These are phyloP conservation scores for Malassezia arunalokei DNA, from an alignment of 1,284 basidiomycete species.

Conservation along the genomic window DNA sequence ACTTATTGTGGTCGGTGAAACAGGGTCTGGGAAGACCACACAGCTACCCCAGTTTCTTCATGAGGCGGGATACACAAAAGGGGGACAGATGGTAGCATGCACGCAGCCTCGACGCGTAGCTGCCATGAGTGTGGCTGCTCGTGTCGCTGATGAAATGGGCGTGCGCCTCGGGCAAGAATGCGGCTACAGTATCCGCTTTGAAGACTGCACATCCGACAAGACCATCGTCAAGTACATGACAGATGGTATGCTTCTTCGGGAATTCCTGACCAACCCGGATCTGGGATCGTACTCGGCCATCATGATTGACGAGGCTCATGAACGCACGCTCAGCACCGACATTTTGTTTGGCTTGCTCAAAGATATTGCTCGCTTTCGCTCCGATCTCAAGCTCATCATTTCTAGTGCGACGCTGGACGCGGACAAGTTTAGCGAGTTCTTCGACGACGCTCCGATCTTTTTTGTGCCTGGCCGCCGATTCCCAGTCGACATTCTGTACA, in stretches of 20 bases:
- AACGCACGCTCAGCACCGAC: constrained; percentile 43
- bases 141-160: constrained; percentile 97
- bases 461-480: constrained; percentile 85
- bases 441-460: constrained; percentile 44
- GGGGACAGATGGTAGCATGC: constrained; percentile 79
- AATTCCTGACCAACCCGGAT: constrained; percentile 44
- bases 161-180: constrained; percentile 91
- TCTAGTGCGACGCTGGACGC: constrained; percentile 43
- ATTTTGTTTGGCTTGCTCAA: constrained; percentile 44
- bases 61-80: constrained; percentile 84
- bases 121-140: constrained; percentile 96
- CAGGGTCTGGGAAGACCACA: constrained; percentile 91
- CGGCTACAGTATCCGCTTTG: constrained; percentile 90
- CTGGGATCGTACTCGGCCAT: constrained; percentile 35
- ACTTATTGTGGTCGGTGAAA: constrained; percentile 49
- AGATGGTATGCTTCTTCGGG: constrained; percentile 45
- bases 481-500: constrained; percentile 92
- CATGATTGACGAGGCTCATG: constrained; percentile 46
- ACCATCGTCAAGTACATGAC: constrained; percentile 46
- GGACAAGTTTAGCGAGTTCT: constrained; percentile 43
- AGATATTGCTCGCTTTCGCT: constrained; percentile 41
- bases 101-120: constrained; percentile 97
- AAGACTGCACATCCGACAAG: constrained; percentile 92
- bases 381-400: constrained; percentile 42
- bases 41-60: constrained; percentile 96